Base-by-base conservation (phyloP, 2,329 filamentous ascomycete species). In the Xylaria sp. region DNA sequence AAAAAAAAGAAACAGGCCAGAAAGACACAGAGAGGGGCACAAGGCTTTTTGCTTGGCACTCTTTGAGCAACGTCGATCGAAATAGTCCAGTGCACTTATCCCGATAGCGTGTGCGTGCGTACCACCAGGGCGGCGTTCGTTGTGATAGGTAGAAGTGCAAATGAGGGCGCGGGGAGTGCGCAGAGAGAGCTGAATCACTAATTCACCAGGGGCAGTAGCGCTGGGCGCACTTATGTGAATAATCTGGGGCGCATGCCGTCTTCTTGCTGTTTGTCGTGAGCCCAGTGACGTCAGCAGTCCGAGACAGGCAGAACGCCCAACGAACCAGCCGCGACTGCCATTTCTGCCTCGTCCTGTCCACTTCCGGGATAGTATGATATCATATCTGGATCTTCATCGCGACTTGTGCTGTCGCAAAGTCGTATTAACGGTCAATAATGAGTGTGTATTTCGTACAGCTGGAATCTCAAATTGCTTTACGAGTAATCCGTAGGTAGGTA, bases 341-440 rank as follows among this genome's bases (percentile, higher is more conserved):
- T 30, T 30, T 30, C 23, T 30, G 23, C 23, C 23, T 30, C 23
- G 23, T 30, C 4, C 23, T 30, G 23, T 5, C 23, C 23, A 30
- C 23, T 30, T 5, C 4, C 23, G 4, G 23, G 5, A 30, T 5
- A 30, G 23, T 30, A 30, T 30, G 23, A 30, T 30, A 30, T 30
- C 23, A 30, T 30, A 7, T 13, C 37, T 42, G 37, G 3, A 42
- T 42, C 37, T 42, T 67, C 67, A 6, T 47, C 44, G 3, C 48
- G 70, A 68, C 57, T 68, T 75, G 50, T 72, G 68, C 63, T 79
- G 76, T 34, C 74, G 74, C 55, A 72, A 74, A 57, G 72, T 72
- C 37, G 23, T 4, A 42, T 59, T 72, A 74, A 6, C n/a, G 52
- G 51, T 74, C 70, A 66, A 75, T 80, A 9, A 80, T 51, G 51